Conservation (phyloP, 2,329 filamentous ascomycete species). For the Botrytis elliptica region DNA sequence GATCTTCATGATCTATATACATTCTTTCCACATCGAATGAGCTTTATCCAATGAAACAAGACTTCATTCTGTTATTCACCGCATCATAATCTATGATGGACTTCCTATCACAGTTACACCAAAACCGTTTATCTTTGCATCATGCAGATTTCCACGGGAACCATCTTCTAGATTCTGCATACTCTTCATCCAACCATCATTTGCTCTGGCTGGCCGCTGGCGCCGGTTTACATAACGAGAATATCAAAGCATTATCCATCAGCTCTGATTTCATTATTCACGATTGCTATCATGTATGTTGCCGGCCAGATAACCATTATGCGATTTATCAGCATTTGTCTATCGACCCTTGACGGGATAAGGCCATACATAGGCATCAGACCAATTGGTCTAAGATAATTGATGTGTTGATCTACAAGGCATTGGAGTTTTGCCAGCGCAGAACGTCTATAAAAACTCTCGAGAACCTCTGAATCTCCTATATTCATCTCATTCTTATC, state of each 20-base stretch:
- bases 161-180: not conserved
- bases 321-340: not conserved
- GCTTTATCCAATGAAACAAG: not conserved
- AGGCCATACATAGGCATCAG: not conserved
- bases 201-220: conserved; percentile 2
- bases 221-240: conserved; percentile 10
- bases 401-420: not conserved
- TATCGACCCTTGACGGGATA: conserved; percentile 12
- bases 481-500: not conserved
- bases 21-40: not conserved
- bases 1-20: conserved; percentile 2
- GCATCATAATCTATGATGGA: not conserved
- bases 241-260: conserved; percentile 3
- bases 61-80: not conserved
- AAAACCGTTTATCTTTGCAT: conserved; percentile 9
- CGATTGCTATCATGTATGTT: conserved; percentile 2
- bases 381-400: conserved; percentile 16
- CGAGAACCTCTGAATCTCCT: not conserved
- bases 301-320: conserved; percentile 13
- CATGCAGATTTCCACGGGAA: conserved; percentile 4
- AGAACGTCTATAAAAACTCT: conserved; percentile 6
- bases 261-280: conserved; percentile 15
- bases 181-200: conserved; percentile 1
- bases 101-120: conserved; percentile 17
- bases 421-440: conserved; percentile 10